Conservation (phyloP, 768 basidiomycete genomes). For the Suillus discolor region DNA sequence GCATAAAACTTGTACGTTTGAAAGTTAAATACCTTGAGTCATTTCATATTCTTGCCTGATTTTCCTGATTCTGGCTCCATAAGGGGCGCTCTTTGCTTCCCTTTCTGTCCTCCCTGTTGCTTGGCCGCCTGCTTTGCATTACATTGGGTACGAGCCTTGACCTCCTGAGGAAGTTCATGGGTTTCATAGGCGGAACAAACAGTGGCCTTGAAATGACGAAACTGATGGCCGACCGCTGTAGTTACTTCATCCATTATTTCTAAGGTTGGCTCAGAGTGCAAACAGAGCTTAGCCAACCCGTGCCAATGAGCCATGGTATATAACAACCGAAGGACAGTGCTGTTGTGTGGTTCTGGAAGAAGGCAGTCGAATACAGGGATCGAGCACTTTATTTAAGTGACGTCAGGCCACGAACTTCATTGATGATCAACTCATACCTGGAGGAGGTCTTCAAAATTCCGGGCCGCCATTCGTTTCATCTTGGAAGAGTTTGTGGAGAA, state of each 20-base stretch:
- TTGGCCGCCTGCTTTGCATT: background rate
- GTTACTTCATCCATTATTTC: slow-evolving; percentile 23
- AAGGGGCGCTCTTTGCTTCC: background rate
- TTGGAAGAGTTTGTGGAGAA: background rate
- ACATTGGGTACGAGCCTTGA: slow-evolving; percentile 23
- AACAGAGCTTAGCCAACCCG: slow-evolving; percentile 35
- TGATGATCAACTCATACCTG: slow-evolving; percentile 19
- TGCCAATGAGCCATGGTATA: slow-evolving; percentile 38
- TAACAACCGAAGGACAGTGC: slow-evolving; percentile 22
- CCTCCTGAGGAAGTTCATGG: slow-evolving; percentile 31
- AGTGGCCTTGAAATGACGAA: slow-evolving; percentile 25
- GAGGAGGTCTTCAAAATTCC: slow-evolving; percentile 39
- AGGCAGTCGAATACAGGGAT: slow-evolving; percentile 42
- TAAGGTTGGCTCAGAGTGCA: slow-evolving; percentile 29
- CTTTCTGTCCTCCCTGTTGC: background rate
- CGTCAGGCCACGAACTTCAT: no score
- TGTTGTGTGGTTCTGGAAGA: slow-evolving; percentile 27
- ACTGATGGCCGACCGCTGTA: slow-evolving; percentile 20
- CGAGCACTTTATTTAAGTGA: slow-evolving; percentile 25
- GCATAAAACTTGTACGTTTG: slow-evolving; percentile 29
- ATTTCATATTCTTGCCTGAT: no score
- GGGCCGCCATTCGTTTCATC: slow-evolving; percentile 27
- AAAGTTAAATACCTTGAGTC: slow-evolving; percentile 16
- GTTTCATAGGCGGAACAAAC: slow-evolving; percentile 31
- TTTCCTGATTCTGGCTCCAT: no score